Evolutionary conservation across 1,284 basidiomycete genomes (phyloP).

Genomic region (Ganoderma sinense): DNA sequence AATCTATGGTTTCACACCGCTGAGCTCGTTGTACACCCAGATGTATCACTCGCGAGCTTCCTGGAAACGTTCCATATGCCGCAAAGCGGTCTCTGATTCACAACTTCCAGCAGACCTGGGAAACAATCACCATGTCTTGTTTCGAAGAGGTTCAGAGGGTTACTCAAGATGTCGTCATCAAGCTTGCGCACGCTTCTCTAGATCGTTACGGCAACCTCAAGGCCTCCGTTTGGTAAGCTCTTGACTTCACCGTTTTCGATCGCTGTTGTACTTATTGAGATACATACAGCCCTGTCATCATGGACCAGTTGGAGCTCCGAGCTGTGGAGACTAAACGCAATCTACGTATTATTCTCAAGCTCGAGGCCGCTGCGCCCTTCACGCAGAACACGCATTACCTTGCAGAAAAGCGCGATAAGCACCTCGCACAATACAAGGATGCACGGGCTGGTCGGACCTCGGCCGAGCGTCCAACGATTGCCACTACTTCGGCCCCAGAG

Average conservation of each 20-base stretch:
- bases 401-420: constrained; percentile 19
- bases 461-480: not conserved
- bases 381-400: constrained; percentile 45
- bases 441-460: not conserved
- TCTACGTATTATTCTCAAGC: constrained; percentile 32
- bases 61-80: constrained; percentile 57
- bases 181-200: not conserved
- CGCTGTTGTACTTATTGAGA: not conserved
- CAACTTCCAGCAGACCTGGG: constrained; percentile 51
- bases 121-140: constrained; percentile 40
- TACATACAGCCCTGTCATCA: not conserved
- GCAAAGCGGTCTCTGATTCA: constrained; percentile 53
- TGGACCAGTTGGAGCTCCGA: not conserved
- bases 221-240: not conserved
- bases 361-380: constrained; percentile 39
- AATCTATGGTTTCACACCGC: not conserved
- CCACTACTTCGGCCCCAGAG: not conserved
- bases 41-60: constrained; percentile 58
- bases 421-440: constrained; percentile 7
- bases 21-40: constrained; percentile 37
- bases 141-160: not conserved
- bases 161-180: not conserved
- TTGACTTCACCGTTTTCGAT: not conserved
- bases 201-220: not conserved
- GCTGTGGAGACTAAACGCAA: constrained; percentile 10